These are phyloP conservation scores for Ustilago curta DNA, from an alignment of 1,284 basidiomycete species.

Conservation along the genomic window DNA sequence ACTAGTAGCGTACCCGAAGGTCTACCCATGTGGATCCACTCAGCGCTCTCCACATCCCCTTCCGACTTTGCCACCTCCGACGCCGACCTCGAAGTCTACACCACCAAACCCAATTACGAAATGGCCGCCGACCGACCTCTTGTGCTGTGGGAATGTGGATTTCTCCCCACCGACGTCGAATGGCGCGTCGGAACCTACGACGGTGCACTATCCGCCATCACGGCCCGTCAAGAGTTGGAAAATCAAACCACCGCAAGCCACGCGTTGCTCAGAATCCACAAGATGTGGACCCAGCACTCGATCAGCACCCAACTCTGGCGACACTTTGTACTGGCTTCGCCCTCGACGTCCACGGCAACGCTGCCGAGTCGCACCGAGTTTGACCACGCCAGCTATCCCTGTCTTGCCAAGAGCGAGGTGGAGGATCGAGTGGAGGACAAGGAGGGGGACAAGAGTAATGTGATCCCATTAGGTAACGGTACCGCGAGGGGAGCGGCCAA, in stretches of 20 bases:
- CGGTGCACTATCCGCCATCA: conserved; percentile 49
- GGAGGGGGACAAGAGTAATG: neutral
- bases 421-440: neutral
- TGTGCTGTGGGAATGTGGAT: conserved; percentile 91
- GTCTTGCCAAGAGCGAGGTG: conserved; percentile 3
- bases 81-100: conserved; percentile 37
- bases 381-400: conserved; percentile 19
- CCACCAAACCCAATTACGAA: conserved; percentile 84
- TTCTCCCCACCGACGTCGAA: conserved; percentile 76
- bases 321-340: conserved; percentile 59
- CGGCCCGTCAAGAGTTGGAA: neutral
- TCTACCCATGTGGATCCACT: conserved; percentile 35
- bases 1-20: neutral
- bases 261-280: conserved; percentile 34
- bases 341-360: conserved; percentile 12
- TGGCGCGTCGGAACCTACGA: conserved; percentile 79
- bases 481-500: conserved; percentile 24
- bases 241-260: conserved; percentile 17
- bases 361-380: conserved; percentile 19
- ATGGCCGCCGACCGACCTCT: conserved; percentile 93
- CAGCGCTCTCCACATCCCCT: conserved; percentile 3
- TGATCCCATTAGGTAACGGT: conserved; percentile 44
- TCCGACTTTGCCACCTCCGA: neutral
- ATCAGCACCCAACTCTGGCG: conserved; percentile 56
- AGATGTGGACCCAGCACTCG: conserved; percentile 52